phyloP scores from a whole-genome alignment of 2,329 filamentous ascomycete species.

The Mycosphaerella sp. region DNA sequence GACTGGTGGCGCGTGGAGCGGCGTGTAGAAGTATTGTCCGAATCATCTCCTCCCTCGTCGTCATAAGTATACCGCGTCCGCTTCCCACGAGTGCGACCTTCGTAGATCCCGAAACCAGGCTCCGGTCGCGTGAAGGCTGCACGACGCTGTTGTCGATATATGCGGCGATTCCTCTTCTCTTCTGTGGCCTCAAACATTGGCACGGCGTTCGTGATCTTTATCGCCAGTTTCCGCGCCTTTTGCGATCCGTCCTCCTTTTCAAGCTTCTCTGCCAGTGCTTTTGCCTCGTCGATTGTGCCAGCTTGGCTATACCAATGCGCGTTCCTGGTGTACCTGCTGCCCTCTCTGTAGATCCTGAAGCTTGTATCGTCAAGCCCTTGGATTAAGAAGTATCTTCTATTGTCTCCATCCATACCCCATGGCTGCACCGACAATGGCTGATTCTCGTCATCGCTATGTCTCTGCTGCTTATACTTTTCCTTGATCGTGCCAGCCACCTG shows the following conservation, averaged over 20 bases:
- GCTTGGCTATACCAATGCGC: slow-evolving; percentile 87
- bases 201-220: slow-evolving; percentile 70
- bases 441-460: slow-evolving; percentile 71
- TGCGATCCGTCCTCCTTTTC: slow-evolving; percentile 70
- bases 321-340: slow-evolving; percentile 68
- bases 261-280: slow-evolving; percentile 67
- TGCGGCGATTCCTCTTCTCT: slow-evolving; percentile 90
- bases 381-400: slow-evolving; percentile 86
- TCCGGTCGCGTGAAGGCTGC: slow-evolving; percentile 83
- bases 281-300: slow-evolving; percentile 81
- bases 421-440: slow-evolving; percentile 84
- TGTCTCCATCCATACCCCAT: slow-evolving; percentile 85
- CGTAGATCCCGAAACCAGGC: slow-evolving; percentile 85
- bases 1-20: slow-evolving; percentile 55
- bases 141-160: slow-evolving; percentile 80
- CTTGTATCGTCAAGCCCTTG: slow-evolving; percentile 91
- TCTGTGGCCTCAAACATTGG: slow-evolving; percentile 90
- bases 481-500: slow-evolving; percentile 73
- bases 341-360: slow-evolving; percentile 91
- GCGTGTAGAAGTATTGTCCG: slow-evolving; percentile 60
- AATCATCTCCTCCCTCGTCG: slow-evolving; percentile 70
- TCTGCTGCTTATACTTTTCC: slow-evolving; percentile 78
- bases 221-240: slow-evolving; percentile 69
- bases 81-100: slow-evolving; percentile 92
- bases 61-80: slow-evolving; percentile 95